These are phyloP conservation scores for Cardamine resedifolia DNA, from an alignment of 345 rosid species.

Conservation along the genomic window DNA sequence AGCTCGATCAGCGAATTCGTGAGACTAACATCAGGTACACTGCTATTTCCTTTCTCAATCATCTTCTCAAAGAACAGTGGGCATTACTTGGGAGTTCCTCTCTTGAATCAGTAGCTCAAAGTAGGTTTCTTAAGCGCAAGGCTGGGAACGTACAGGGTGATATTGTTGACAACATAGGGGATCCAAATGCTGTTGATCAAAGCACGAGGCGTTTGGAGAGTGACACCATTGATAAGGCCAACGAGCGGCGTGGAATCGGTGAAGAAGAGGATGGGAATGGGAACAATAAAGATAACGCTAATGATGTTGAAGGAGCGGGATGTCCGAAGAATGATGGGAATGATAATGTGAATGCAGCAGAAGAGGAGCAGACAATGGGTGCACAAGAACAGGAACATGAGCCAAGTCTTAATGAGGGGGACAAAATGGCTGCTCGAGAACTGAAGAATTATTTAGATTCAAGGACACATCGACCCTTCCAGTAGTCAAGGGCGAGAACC, in stretches of 20 bases:
- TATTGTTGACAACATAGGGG: not conserved
- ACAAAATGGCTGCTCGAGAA: conserved; percentile 19
- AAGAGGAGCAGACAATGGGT: conserved; percentile 8
- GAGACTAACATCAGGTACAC: conserved; percentile 37
- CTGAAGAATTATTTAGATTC: conserved; percentile 31
- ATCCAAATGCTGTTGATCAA: conserved; percentile 3
- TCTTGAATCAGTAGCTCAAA: conserved; percentile 12
- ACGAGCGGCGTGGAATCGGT: not conserved
- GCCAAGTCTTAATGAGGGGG: conserved; percentile 20
- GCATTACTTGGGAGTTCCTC: conserved; percentile 25
- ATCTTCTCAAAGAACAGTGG: conserved; percentile 34
- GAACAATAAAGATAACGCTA: conserved; percentile 1
- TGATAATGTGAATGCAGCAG: conserved; percentile 4
- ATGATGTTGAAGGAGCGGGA: conserved; percentile 7
- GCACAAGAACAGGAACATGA: conserved; percentile 25
- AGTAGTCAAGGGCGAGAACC: conserved; percentile 11
- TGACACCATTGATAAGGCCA: not conserved
- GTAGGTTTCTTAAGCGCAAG: conserved; percentile 18
- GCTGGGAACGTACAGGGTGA: not conserved
- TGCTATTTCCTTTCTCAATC: conserved; percentile 25
- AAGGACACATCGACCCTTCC: conserved; percentile 19
- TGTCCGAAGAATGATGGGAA: not conserved
- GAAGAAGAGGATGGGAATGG: not conserved
- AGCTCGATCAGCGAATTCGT: conserved; percentile 30
- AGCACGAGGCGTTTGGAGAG: conserved; percentile 9